These are phyloP conservation scores for Hypholoma sublateritium DNA, from an alignment of 768 basidiomycete genomes.

Conservation along the genomic window DNA sequence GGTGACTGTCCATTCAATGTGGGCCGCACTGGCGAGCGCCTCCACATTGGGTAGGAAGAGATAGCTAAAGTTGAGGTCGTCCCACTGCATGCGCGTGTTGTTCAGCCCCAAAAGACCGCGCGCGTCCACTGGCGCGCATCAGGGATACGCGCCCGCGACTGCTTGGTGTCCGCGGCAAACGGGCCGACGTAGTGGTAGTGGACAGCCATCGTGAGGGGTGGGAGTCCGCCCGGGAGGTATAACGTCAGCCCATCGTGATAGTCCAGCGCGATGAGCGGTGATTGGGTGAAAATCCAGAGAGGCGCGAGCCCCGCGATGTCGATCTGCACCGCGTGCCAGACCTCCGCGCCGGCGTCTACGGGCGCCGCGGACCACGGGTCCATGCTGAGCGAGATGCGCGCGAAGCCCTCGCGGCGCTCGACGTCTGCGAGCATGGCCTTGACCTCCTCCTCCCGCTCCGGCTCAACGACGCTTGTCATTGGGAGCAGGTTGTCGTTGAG, in stretches of 20 bases:
- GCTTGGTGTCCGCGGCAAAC: conserved; percentile 6
- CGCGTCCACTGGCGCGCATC: conserved; percentile 54
- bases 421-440: conserved; percentile 59
- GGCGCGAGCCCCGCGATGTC: conserved; percentile 47
- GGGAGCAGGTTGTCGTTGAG: conserved; percentile 77
- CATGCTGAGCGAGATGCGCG: conserved; percentile 56
- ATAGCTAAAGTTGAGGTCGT: conserved; percentile 60
- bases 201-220: conserved; percentile 29
- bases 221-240: conserved; percentile 38
- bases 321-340: conserved; percentile 57
- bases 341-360: not conserved
- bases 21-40: conserved; percentile 16
- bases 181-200: conserved; percentile 23
- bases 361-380: conserved; percentile 55
- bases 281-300: conserved; percentile 48
- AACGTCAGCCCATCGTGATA: conserved; percentile 44
- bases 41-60: conserved; percentile 47
- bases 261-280: conserved; percentile 34
- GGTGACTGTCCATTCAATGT: conserved; percentile 50
- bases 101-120: conserved; percentile 60
- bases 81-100: conserved; percentile 61
- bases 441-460: conserved; percentile 61
- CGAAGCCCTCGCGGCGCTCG: conserved; percentile 58
- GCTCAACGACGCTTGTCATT: conserved; percentile 52
- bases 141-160: conserved; percentile 28